Evolutionary conservation across 192 early-diverging fungal species (phyloP), one percentile per base, ranked within the genome.

Genomic region (Lobosporangium transversale): DNA sequence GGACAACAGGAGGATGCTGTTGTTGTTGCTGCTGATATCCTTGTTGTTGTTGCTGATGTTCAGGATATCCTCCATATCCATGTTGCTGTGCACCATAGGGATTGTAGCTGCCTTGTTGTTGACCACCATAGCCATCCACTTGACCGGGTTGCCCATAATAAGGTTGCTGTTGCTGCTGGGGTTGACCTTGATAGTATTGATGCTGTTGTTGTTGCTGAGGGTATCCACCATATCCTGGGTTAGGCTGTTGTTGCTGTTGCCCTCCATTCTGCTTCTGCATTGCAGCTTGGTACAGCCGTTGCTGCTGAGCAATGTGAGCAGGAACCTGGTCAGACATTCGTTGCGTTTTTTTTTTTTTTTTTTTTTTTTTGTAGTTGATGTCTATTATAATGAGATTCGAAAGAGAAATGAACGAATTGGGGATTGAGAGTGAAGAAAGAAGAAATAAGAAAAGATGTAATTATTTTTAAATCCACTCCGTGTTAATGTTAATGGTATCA

Each of bases 301-400:
- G 71, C 57, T 75, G 71, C 45, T 75, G 71, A 26, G 71, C 71
- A 50, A 75, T 75, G 63, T 75, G 71, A 23, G 71, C 71, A 3
- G 71, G 71, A 12, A 64, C 71, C 24, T 62, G 56, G 59, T 65
- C 70, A 58, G 70, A 56, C 70, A 74, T 71, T 62, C 31, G 53
- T 42, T 68, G 27, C 18, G 21, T 32, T 50, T 14, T 50, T 23
- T 21, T 33, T 27, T 45, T 48, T 14, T n/a, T n/a, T n/a, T n/a
- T n/a, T n/a, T n/a, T n/a, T n/a, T n/a, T n/a, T n/a, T n/a, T n/a
- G n/a, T n/a, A 37, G 14, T 33, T 32, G 6, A 3, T n/a, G 9
- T 53, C 9, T 10, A 27, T 32, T 53, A 7, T 21, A 32, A 31
- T 26, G 47, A 42, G 40, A 42, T 12, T 12, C 17, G 10, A 47